A percentile compares a stretch with the other conserved stretches of the same genome.
phyloP scores from a whole-genome alignment of 2,329 filamentous ascomycete species.

The Helicocarpus griseus region DNA sequence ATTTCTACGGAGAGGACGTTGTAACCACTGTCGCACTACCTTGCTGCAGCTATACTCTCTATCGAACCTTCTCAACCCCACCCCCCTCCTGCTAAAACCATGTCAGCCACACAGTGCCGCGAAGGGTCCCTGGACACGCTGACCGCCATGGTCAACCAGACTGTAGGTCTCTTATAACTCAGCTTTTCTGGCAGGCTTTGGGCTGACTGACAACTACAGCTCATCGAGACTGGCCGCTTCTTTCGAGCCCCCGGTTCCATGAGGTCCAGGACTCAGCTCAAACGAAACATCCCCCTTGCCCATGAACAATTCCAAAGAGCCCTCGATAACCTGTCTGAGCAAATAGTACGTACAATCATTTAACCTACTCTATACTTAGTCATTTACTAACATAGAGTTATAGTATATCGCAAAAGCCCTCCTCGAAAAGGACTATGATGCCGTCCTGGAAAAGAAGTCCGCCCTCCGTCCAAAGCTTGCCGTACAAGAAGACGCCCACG shows the following conservation, averaged over 20 bases:
- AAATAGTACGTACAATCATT: constrained; percentile 28
- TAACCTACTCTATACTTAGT: not conserved
- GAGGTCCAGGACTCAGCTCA: constrained; percentile 25
- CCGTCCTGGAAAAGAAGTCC: constrained; percentile 4
- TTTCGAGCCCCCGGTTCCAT: constrained; percentile 29
- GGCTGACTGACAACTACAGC: constrained; percentile 23
- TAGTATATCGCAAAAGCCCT: constrained; percentile 36
- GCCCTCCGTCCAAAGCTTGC: not conserved
- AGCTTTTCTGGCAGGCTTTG: no score
- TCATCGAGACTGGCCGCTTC: constrained; percentile 33
- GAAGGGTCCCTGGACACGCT: constrained; percentile 26
- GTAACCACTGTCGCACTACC: no score
- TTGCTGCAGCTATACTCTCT: not conserved
- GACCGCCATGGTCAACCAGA: constrained; percentile 28
- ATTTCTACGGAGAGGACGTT: no score
- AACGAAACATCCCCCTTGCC: constrained; percentile 27
- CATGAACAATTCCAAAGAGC: constrained; percentile 32
- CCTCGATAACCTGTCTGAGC: constrained; percentile 31
- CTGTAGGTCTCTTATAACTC: constrained; percentile 21
- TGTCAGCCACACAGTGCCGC: constrained; percentile 11
- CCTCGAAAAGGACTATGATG: constrained; percentile 33
- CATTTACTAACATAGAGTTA: not conserved
- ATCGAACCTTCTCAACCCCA: not conserved
- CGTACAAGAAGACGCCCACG: not conserved
- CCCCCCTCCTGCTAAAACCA: constrained; percentile 6